A percentile compares a stretch with the other conserved stretches of the same genome.
Evolutionary conservation across 768 basidiomycete species (phyloP).

Genomic region (Tylopilus balloui): DNA sequence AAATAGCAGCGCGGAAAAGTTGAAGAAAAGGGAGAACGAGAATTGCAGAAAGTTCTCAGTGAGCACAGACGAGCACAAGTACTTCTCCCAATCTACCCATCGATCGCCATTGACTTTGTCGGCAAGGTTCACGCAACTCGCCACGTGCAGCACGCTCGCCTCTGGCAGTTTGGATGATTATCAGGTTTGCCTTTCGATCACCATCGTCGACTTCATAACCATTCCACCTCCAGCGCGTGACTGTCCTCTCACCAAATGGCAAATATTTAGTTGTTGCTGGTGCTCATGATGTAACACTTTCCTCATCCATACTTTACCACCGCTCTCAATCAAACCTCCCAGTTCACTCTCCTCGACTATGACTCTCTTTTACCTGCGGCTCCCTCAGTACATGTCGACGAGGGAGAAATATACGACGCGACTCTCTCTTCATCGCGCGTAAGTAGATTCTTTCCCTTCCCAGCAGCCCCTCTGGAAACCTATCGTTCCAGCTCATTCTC

Average conservation of each 20-base stretch:
- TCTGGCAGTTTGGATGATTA: slow-evolving; percentile 68
- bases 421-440: slow-evolving; percentile 70
- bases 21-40: slow-evolving; percentile 68
- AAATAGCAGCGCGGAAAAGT: slow-evolving; percentile 65
- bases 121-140: slow-evolving; percentile 25
- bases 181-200: slow-evolving; percentile 55
- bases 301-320: slow-evolving; percentile 13
- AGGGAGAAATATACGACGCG: slow-evolving; percentile 83
- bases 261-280: slow-evolving; percentile 69
- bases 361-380: slow-evolving; percentile 51
- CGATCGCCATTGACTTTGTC: slow-evolving; percentile 9
- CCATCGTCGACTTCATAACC: not conserved
- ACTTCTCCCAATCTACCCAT: slow-evolving; percentile 17
- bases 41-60: slow-evolving; percentile 76
- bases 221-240: slow-evolving; percentile 61
- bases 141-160: slow-evolving; percentile 57
- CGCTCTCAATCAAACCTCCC: slow-evolving; percentile 11
- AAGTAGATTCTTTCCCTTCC: slow-evolving; percentile 16
- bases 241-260: slow-evolving; percentile 69
- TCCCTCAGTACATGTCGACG: slow-evolving; percentile 46
- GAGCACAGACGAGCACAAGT: slow-evolving; percentile 51
- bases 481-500: slow-evolving; percentile 50
- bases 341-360: slow-evolving; percentile 66
- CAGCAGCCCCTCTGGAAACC: not conserved
- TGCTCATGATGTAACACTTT: slow-evolving; percentile 53